These are phyloP conservation scores for Volvox carteri DNA, from an alignment of 163 green algal species.

Conservation along the genomic window DNA sequence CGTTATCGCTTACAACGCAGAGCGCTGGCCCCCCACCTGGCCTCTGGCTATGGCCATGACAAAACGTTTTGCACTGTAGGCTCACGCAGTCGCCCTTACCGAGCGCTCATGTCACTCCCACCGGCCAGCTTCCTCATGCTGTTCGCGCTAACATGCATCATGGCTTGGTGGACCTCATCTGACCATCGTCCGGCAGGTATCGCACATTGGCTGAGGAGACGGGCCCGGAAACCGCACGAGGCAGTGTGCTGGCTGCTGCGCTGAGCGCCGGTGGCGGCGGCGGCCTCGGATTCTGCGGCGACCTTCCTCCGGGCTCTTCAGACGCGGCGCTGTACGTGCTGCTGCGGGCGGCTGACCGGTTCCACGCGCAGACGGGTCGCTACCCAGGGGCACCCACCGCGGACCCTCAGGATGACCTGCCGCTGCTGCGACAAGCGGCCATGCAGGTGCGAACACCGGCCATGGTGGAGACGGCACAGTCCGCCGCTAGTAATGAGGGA, in stretches of 20 bases:
- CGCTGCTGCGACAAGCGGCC: constrained; percentile 73
- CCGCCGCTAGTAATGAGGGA: too few relatives aligned
- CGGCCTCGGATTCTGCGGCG: constrained; percentile 31
- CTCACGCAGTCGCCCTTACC: too few relatives aligned
- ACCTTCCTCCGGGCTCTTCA: constrained; percentile 19
- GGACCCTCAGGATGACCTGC: constrained; percentile 78
- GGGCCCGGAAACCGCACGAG: constrained; percentile 29
- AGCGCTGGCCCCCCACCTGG: too few relatives aligned
- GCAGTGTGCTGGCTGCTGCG: constrained; percentile 42
- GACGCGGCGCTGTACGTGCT: constrained; percentile 84
- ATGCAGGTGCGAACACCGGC: constrained; percentile 52
- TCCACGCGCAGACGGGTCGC: constrained; percentile 65
- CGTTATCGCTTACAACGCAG: too few relatives aligned
- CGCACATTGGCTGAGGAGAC: constrained; percentile 71
- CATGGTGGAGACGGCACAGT: too few relatives aligned
- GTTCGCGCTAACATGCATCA: too few relatives aligned
- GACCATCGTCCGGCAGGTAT: too few relatives aligned
- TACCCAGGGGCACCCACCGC: constrained; percentile 76
- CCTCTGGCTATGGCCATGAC: too few relatives aligned
- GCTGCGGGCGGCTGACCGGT: constrained; percentile 85
- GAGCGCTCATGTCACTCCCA: too few relatives aligned
- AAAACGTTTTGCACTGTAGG: too few relatives aligned
- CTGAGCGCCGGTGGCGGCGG: constrained; percentile 48
- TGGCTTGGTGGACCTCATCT: too few relatives aligned
- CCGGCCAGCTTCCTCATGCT: too few relatives aligned